A percentile compares a stretch with the other conserved stretches of the same genome.
phyloP scores from a whole-genome alignment of 768 basidiomycete species.

The Zangia roseola region DNA sequence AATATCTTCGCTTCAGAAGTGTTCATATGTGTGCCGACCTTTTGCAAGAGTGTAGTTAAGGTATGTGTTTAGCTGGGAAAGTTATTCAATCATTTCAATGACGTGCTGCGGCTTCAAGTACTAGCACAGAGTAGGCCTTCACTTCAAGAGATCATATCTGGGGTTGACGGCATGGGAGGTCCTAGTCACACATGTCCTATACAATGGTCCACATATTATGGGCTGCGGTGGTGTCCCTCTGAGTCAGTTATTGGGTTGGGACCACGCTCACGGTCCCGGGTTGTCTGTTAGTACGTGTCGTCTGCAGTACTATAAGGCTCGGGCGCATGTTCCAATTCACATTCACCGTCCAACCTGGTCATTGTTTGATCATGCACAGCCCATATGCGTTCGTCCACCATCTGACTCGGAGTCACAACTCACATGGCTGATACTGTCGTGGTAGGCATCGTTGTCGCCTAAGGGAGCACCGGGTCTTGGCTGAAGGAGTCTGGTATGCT shows the following conservation, averaged over 20 bases:
- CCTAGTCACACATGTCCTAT: background rate
- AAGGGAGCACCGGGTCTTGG: slow-evolving; percentile 1
- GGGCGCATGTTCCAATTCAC: slow-evolving; percentile 1
- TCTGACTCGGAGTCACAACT: too few relatives aligned
- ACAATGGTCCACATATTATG: too few relatives aligned
- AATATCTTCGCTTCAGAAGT: background rate
- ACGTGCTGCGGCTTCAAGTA: too few relatives aligned
- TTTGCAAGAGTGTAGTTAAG: slow-evolving; percentile 1
- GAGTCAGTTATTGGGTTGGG: background rate
- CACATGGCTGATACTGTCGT: background rate
- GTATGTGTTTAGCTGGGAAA: background rate
- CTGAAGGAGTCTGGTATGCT: slow-evolving; percentile 5
- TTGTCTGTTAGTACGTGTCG: background rate
- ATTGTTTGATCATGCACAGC: background rate
- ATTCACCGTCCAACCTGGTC: background rate
- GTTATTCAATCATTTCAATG: too few relatives aligned
- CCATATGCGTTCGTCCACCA: slow-evolving; percentile 4
- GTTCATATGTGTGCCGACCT: background rate
- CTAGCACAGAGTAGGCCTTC: too few relatives aligned
- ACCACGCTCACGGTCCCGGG: background rate
- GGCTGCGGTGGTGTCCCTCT: background rate
- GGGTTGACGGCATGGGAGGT: background rate
- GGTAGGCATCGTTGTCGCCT: background rate
- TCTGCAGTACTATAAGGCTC: slow-evolving; percentile 2
- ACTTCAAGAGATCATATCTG: slow-evolving; percentile 2